Base-by-base conservation (phyloP, 768 basidiomycete genomes). In the Collybia sp. region DNA sequence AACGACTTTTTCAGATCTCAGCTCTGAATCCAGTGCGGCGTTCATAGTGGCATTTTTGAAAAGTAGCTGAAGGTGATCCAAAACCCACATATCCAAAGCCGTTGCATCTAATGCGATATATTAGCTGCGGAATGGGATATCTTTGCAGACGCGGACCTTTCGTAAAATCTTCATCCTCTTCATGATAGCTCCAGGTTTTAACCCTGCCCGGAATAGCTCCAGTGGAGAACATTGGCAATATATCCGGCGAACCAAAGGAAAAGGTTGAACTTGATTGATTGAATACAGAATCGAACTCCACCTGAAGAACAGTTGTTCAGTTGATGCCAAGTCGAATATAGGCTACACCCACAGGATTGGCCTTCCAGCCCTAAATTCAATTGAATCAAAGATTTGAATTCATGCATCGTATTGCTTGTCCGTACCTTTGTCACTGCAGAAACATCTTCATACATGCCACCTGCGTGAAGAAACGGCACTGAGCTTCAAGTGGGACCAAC, bases 401-500 rank as follows among this genome's bases (percentile, higher is more conserved):
- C 30, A 16, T 19, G 11, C 17, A 39, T 40, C 38, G 19, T 40
- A 20, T 38, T 12, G 51, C 20, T 15, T 18, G 40, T 49, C 50
- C 69, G 54, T 67, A 77, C 89, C 74, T 89, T 88, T 16, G 86
- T 90, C 25, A 91, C 89, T 12, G 90, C 89, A 0, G 85, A 88
- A 3, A 89, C 89, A 52, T 93, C 88, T 62, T 93, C 90, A 57
- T 92, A 91, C 88, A 93, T 92, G 2, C 90, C 90, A 30, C 80
- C 80, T 83, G 44, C 2, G 6, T 36, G 5, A 34, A 9, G 15
- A n/a, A 11, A 25, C 10, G 31, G 2, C 38, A 37, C 42, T 4
- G 37, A 19, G 15, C 16, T 11, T 30, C 16, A 25, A 19, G 15
- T 1, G 10, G 20, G 32, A 20, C 6, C 30, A 12, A 16, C 17